A percentile compares a stretch with the other conserved stretches of the same genome.
Evolutionary conservation across 1,139 yeast genomes (phyloP).

Genomic region (Debaryomycetaceae sp.): DNA sequence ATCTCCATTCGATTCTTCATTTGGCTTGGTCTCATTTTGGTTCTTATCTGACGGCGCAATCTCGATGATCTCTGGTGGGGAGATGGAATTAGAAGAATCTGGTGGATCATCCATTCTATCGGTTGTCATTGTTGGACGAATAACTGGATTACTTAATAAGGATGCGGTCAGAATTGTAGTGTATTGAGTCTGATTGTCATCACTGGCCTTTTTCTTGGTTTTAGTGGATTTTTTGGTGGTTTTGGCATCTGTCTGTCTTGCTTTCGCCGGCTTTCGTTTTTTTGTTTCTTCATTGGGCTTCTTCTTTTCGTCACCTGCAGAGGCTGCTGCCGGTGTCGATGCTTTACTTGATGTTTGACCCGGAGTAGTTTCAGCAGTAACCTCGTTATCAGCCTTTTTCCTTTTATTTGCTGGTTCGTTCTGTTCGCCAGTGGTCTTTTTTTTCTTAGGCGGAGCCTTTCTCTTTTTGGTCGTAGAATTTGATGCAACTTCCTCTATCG

Average conservation of each 20-base stretch:
- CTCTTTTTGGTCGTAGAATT: conserved; percentile 5
- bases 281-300: conserved; percentile 7
- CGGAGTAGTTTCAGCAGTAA: neutral
- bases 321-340: conserved; percentile 6
- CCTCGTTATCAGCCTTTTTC: conserved; percentile 10
- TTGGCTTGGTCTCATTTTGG: too few relatives aligned
- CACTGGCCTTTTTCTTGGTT: neutral
- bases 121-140: conserved; percentile 18
- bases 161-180: neutral
- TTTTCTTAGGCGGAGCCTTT: conserved; percentile 10
- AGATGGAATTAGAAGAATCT: neutral
- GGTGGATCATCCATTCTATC: conserved; percentile 10
- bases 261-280: conserved; percentile 4
- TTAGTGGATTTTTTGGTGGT: conserved; percentile 7
- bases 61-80: neutral
- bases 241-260: conserved; percentile 5
- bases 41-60: too few relatives aligned
- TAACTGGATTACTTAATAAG: neutral
- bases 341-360: conserved; percentile 1
- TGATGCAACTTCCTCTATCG: conserved; percentile 3
- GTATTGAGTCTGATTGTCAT: neutral
- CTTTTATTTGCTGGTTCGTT: conserved; percentile 7
- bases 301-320: conserved; percentile 7
- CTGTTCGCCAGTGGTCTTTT: conserved; percentile 7
- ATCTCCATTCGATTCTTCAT: neutral